Evolutionary conservation across 768 basidiomycete species (phyloP).

Genomic region (Mycena chlorophos): DNA sequence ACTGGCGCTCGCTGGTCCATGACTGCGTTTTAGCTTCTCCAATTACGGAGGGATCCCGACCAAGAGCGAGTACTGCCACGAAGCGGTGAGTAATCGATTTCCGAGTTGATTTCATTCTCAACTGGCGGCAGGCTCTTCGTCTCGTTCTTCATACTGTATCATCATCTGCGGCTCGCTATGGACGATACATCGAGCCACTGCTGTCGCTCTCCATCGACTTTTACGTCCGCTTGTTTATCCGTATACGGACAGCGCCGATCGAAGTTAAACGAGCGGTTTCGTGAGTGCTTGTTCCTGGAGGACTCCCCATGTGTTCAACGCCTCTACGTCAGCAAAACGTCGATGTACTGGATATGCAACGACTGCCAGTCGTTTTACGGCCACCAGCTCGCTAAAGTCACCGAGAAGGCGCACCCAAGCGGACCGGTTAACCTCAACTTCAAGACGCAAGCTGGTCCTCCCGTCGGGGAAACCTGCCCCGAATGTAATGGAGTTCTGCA

Average conservation of each 20-base stretch:
- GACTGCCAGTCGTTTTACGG: slow-evolving; percentile 80
- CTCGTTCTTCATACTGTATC: slow-evolving; percentile 87
- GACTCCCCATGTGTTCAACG: slow-evolving; percentile 12
- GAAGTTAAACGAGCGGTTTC: slow-evolving; percentile 82
- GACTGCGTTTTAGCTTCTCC: slow-evolving; percentile 60
- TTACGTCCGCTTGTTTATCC: slow-evolving; percentile 90
- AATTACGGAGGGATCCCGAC: slow-evolving; percentile 92
- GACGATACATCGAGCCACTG: slow-evolving; percentile 86
- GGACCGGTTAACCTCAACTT: slow-evolving; percentile 64
- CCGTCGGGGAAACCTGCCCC: slow-evolving; percentile 66
- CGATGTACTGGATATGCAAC: slow-evolving; percentile 80
- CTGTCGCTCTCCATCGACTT: slow-evolving; percentile 95
- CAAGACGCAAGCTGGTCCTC: slow-evolving; percentile 72
- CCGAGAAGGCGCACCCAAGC: slow-evolving; percentile 56
- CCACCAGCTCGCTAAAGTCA: slow-evolving; percentile 80
- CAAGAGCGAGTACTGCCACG: slow-evolving; percentile 94
- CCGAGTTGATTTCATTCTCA: not conserved
- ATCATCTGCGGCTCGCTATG: slow-evolving; percentile 87
- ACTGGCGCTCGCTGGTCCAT: not conserved
- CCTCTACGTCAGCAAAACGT: slow-evolving; percentile 74
- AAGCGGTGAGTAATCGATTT: slow-evolving; percentile 59
- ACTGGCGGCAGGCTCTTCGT: slow-evolving; percentile 70
- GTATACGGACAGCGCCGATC: slow-evolving; percentile 67
- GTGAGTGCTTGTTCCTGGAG: slow-evolving; percentile 44
- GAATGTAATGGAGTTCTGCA: slow-evolving; percentile 81